Evolutionary conservation across 192 early-diverging fungal genomes (phyloP).

Genomic region (Chytriomyces sp.): DNA sequence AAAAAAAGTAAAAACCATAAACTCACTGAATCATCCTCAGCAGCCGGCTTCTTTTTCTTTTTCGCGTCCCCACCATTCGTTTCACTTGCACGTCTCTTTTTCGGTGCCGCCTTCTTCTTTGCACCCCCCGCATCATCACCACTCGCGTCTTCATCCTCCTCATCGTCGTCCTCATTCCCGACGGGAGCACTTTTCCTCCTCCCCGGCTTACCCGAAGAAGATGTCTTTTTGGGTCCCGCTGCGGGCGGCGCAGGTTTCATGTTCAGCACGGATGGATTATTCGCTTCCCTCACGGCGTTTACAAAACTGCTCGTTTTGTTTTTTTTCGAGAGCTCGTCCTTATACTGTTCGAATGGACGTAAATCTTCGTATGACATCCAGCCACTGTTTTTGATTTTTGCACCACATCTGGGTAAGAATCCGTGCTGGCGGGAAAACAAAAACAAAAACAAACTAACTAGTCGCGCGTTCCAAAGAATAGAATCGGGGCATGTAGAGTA

Average conservation of each 20-base stretch:
- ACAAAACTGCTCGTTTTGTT: slow-evolving; percentile 1
- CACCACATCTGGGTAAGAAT: not conserved
- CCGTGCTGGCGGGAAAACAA: not conserved
- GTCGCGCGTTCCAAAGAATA: slow-evolving; percentile 34
- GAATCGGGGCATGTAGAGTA: slow-evolving; percentile 26
- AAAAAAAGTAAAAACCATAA: not conserved
- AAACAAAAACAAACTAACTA: slow-evolving; percentile 20
- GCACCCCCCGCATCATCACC: not conserved
- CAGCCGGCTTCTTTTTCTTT: slow-evolving; percentile 3
- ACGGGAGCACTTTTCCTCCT: slow-evolving; percentile 5
- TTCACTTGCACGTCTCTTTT: not conserved
- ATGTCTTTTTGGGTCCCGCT: slow-evolving; percentile 11
- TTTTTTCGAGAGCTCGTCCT: slow-evolving; percentile 7
- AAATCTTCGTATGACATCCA: slow-evolving; percentile 22
- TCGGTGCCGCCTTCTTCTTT: not conserved
- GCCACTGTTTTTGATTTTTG: slow-evolving; percentile 25
- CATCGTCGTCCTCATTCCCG: not conserved
- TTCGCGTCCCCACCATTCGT: not conserved
- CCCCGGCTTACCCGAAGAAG: not conserved
- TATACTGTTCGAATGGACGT: slow-evolving; percentile 7
- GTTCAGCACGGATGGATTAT: slow-evolving; percentile 1
- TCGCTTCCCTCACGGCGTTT: slow-evolving; percentile 12
- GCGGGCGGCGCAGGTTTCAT: not conserved
- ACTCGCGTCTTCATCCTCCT: not conserved
- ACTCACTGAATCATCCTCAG: not conserved